Percentiles rank a stretch among this genome's conserved stretches.
These are phyloP conservation scores for Mariannaea sp. DNA, from an alignment of 2,329 filamentous ascomycete species.

Conservation along the genomic window DNA sequence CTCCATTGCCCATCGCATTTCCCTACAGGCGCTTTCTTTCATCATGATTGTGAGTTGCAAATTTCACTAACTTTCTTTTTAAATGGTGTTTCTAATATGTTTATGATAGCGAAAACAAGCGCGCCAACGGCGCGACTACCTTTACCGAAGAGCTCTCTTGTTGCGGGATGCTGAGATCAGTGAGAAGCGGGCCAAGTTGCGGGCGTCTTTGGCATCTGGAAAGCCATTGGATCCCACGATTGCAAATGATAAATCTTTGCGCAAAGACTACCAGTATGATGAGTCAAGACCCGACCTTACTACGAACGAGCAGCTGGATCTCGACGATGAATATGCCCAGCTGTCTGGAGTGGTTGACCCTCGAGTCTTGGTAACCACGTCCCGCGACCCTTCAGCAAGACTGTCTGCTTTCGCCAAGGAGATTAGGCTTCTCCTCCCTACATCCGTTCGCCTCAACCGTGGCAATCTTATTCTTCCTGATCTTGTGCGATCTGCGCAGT, in stretches of 20 bases:
- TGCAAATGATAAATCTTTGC: slow-evolving; percentile 81
- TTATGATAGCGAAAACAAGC: slow-evolving; percentile 47
- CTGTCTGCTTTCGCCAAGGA: slow-evolving; percentile 93
- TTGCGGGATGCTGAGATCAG: slow-evolving; percentile 91
- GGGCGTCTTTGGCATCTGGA: slow-evolving; percentile 84
- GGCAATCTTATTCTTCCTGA: slow-evolving; percentile 89
- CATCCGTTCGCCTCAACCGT: slow-evolving; percentile 85
- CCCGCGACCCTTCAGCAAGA: slow-evolving; percentile 81
- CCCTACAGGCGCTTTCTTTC: slow-evolving; percentile 1
- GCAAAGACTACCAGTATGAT: slow-evolving; percentile 92
- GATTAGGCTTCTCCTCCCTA: slow-evolving; percentile 81
- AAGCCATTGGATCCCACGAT: slow-evolving; percentile 82
- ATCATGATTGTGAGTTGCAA: slow-evolving; percentile 43
- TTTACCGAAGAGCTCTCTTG: slow-evolving; percentile 86
- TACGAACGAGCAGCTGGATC: slow-evolving; percentile 69
- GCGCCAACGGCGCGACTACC: slow-evolving; percentile 58
- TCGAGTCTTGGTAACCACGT: slow-evolving; percentile 87
- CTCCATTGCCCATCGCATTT: not conserved
- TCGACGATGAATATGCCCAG: slow-evolving; percentile 89
- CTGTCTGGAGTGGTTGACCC: slow-evolving; percentile 92
- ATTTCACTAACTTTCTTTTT: not conserved
- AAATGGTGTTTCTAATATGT: slow-evolving; percentile 27
- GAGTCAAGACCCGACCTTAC: slow-evolving; percentile 75
- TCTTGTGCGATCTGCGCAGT: slow-evolving; percentile 79
- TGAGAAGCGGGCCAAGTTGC: slow-evolving; percentile 86